These are phyloP conservation scores for Funneliformis geosporum DNA, from an alignment of 192 early-diverging fungal genomes.

Conservation along the genomic window DNA sequence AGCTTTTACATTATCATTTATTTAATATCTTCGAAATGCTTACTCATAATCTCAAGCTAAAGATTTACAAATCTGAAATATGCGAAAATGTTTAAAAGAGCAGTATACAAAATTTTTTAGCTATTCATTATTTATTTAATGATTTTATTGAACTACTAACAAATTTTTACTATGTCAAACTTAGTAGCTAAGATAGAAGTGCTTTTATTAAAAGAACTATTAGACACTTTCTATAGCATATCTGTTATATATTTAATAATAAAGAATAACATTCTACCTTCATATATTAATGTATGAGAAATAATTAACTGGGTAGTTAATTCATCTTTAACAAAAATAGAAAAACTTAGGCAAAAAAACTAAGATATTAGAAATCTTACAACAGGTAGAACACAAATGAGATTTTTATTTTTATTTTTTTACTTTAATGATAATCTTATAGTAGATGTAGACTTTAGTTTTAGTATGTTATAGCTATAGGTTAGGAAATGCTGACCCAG, in stretches of 20 bases:
- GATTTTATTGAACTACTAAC: too few relatives aligned
- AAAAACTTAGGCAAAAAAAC: background rate
- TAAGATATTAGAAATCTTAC: too few relatives aligned
- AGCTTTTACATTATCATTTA: too few relatives aligned
- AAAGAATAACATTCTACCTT: background rate
- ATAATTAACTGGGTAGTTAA: background rate
- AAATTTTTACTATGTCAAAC: background rate
- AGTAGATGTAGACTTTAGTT: conserved; percentile 23
- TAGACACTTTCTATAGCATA: conserved; percentile 1
- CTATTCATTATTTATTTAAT: too few relatives aligned
- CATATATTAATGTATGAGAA: background rate
- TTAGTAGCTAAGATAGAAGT: background rate
- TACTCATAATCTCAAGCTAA: too few relatives aligned
- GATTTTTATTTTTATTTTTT: background rate
- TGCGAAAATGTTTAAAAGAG: too few relatives aligned
- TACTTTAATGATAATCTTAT: conserved; percentile 22
- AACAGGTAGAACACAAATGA: background rate
- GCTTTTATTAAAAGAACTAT: background rate
- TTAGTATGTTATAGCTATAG: conserved; percentile 26
- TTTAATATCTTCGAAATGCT: too few relatives aligned
- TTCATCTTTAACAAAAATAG: background rate
- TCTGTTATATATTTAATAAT: conserved; percentile 21
- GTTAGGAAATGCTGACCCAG: background rate
- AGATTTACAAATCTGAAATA: too few relatives aligned
- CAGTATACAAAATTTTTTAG: too few relatives aligned